Base-by-base conservation (phyloP, 441 rosid species). In the Cnidoscolus chayamansa region DNA sequence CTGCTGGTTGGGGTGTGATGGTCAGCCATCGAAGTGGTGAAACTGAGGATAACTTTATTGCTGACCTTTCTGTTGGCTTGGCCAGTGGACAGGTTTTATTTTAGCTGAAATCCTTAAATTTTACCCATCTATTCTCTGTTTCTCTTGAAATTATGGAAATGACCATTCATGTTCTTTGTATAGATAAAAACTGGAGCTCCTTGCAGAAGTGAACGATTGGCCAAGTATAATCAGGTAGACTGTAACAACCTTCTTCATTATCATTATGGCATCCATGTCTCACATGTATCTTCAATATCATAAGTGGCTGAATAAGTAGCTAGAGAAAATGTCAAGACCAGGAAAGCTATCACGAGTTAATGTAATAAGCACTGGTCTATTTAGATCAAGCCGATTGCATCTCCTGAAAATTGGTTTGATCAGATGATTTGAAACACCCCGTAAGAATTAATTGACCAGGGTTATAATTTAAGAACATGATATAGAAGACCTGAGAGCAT, bases 1-100 rank as follows among this genome's bases (percentile, higher is more conserved):
- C 94, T 79, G 96, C 97, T n/a, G 97, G 97, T 10, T 94, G 98
- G 98, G 98, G 98, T 65, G 92, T 92, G 58, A 92, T 92, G 98
- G 97, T 90, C 76, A 94, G 98, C 81, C 98, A 92, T 83, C 86
- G 97, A 59, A 92, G 98, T 82, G 98, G 98, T 45, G 98, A 94
- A 85, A 94, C 99, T 32, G 99, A 92, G 83, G 99, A 92, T 75
- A 89, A 92, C 81, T 90, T 89, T 75, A 94, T 92, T 51, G 97
- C 98, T 13, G 97, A 94, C 76, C 96, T 94, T 73, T 85, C 97
- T 48, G 97, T 94, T 71, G 98, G 98, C 57, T 81, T 94, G 83
- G 97, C 98, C 5, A 92, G 93, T 0, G 94, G 99, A 81, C 97
- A 94, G 97, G 98, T 94, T 75, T 20, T 59, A 62, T 54, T 25